Evolutionary conservation across 1,284 basidiomycete genomes (phyloP).

Genomic region (Polyporus tsugae): DNA sequence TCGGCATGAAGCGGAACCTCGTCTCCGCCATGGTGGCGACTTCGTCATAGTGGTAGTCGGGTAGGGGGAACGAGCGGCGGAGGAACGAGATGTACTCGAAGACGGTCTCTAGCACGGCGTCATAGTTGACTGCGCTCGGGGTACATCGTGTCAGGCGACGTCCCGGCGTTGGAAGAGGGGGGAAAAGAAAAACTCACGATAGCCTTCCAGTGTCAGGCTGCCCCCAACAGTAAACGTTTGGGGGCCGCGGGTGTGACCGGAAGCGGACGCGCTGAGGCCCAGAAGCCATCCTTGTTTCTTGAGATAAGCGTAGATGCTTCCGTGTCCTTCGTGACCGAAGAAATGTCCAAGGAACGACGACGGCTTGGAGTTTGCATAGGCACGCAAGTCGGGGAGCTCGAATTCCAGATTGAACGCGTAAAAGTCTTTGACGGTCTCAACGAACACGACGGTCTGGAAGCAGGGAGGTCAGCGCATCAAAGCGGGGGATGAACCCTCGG

Average conservation of each 20-base stretch:
- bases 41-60: constrained; percentile 63
- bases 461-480: background rate
- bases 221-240: constrained; percentile 66
- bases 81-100: constrained; percentile 72
- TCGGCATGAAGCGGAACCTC: constrained; percentile 69
- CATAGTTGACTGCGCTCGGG: constrained; percentile 54
- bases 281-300: constrained; percentile 74
- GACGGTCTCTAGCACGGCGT: constrained; percentile 59
- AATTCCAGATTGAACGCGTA: constrained; percentile 65
- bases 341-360: constrained; percentile 68
- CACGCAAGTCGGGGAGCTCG: constrained; percentile 63
- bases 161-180: background rate
- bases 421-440: constrained; percentile 70
- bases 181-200: constrained; percentile 47
- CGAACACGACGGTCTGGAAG: constrained; percentile 58
- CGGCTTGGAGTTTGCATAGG: constrained; percentile 61
- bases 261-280: constrained; percentile 55
- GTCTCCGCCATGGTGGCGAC: constrained; percentile 62
- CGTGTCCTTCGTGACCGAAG: constrained; percentile 75
- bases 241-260: constrained; percentile 57
- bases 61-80: constrained; percentile 46
- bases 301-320: constrained; percentile 68
- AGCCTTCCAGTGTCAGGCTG: constrained; percentile 67
- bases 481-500: background rate
- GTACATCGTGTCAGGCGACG: background rate